Base-by-base conservation (phyloP, 441 rosid genomes). In the Melastoma candidum region DNA sequence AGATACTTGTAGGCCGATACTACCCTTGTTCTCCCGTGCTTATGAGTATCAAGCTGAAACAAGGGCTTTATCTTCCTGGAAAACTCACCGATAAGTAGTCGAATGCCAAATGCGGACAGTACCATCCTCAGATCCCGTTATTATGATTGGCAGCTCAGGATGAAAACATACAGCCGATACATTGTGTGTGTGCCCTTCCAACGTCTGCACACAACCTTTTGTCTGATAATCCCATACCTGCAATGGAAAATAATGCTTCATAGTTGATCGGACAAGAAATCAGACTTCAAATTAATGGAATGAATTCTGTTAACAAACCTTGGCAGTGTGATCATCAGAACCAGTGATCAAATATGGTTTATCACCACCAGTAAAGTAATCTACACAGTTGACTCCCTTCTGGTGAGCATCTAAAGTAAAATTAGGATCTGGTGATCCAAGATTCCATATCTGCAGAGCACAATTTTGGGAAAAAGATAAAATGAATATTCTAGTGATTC, bases 211-310 rank as follows among this genome's bases (percentile, higher is more conserved):
- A 65, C 93, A 90, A 56, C 71, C 75, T 72, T 82, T 85, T 44
- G 84, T 80, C 69, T 83, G 88, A 71, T 80, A 82, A 62, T 90
- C 95, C 98, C 94, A 90, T 58, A 90, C 88, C 95, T 84, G 66
- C 39, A 32, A 32, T 6, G 41, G 8, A 6, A 32, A 4, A 32
- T 32, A 6, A 32, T 32, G 41, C 57, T 68, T 60, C 66, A 66
- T 26, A 63, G 54, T 60, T 50, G 0, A 69, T 24, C 14, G 44
- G 47, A 53, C 66, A 52, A 48, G 39, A 61, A 61, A 52, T 60
- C 50, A 49, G 43, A 43, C 41, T 48, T 56, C 11, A 47, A 8
- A 54, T 48, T 50, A 25, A 61, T 51, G 41, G n/a, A 45, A 32
- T 26, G 55, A 39, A 5, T 44, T 43, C 11, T 39, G n/a, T 46